Base-by-base conservation (phyloP, 1,284 basidiomycete genomes). In the Fomitopsis palustris region DNA sequence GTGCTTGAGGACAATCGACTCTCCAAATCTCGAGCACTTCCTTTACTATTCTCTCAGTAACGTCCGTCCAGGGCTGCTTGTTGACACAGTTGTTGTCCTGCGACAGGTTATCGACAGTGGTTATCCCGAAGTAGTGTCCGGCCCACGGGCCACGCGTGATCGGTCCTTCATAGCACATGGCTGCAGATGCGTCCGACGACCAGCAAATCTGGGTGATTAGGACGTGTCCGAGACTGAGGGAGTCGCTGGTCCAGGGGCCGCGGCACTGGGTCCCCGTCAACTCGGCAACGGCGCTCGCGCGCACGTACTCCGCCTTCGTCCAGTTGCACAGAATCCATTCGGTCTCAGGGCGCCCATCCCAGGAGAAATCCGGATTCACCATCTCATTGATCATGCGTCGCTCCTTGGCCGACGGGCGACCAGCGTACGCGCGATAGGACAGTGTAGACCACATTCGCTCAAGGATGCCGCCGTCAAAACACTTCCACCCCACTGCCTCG, bases 91-190 rank as follows among this genome's bases (percentile, higher is more conserved):
- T 39, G 7, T 4, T 27, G 4, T 45, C 17, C 58, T 23, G 23
- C 31, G 49, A 21, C 17, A 65, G 25, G 17, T 45, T 29, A 21
- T 59, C 58, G 41, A 58, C n/a, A 16, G 57, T 25, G 58, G 64
- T 14, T 68, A 78, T 66, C 61, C 68, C 63, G 68, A 77, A 60
- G 61, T 69, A 1, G 68, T 76, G 57, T 66, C 64, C 65, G 5
- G 65, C 67, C 67, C 65, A 69, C 1, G 51, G 42, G 1, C 65
- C 67, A 2, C 54, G 56, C 6, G 37, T 39, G 12, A 69, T 31
- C 19, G 49, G 23, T 6, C 47, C 47, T 8, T 33, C 16, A 4
- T 49, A 45, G 10, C 9, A 4, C 54, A 63, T 56, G 17, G 60
- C 23, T n/a, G 29, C 47, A 35, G 54, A 57, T 1, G n/a, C n/a